These are phyloP conservation scores for Arthroderma sp. DNA, from an alignment of 2,329 filamentous ascomycete genomes.

Conservation along the genomic window DNA sequence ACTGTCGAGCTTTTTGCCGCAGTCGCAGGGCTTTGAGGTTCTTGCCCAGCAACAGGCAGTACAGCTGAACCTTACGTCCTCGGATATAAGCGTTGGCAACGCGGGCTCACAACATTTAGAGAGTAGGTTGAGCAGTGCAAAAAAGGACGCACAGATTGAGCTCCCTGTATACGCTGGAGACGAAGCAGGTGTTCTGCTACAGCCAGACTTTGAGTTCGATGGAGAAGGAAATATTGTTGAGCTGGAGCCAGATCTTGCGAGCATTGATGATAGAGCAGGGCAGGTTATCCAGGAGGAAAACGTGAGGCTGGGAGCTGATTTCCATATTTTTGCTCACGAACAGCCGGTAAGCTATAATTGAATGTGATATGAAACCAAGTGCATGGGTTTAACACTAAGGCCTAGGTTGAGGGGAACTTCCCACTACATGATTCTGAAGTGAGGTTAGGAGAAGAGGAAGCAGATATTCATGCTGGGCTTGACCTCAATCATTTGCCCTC, in stretches of 20 bases:
- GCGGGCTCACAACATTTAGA: constrained; percentile 22
- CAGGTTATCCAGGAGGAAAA: too few species aligned
- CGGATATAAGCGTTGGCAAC: constrained; percentile 30
- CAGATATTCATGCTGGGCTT: constrained; percentile 13
- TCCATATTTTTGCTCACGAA: too few species aligned
- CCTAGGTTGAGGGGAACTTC: constrained; percentile 6
- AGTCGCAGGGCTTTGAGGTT: constrained; percentile 16
- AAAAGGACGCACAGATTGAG: constrained; percentile 20
- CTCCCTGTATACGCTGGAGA: constrained; percentile 21
- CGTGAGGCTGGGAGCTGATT: too few species aligned
- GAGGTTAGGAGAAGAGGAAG: neutral
- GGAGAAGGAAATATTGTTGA: constrained; percentile 48
- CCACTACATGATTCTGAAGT: constrained; percentile 15
- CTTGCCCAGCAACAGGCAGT: constrained; percentile 16
- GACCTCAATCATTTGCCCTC: neutral
- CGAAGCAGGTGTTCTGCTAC: constrained; percentile 34
- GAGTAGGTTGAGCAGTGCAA: constrained; percentile 27
- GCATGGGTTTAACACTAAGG: neutral
- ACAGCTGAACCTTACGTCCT: constrained; percentile 37
- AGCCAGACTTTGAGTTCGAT: constrained; percentile 49
- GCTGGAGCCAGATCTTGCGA: constrained; percentile 16
- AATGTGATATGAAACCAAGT: too few species aligned
- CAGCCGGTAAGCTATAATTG: too few species aligned
- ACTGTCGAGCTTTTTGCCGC: constrained; percentile 21
- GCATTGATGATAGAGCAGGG: too few species aligned